Conservation (phyloP, 257 asterid genomes). For the Thymus mandschuricus region DNA sequence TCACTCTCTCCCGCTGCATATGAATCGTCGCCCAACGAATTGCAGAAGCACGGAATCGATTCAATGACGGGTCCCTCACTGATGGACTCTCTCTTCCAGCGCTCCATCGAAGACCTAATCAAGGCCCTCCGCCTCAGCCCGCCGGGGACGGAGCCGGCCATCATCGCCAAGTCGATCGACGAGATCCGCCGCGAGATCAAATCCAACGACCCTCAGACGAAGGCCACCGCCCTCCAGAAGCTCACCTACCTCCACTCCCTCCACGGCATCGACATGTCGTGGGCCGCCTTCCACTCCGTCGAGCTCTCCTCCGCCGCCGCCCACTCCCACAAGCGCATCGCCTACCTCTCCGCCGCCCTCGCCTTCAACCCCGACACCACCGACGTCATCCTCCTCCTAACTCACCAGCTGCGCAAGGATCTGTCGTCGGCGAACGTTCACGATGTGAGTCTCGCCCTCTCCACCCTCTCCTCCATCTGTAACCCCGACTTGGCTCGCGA, state of each 20-base stretch:
- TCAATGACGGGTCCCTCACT: conserved; percentile 67
- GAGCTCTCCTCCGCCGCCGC: conserved; percentile 77
- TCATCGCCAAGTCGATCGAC: conserved; percentile 63
- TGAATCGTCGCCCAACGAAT: not conserved
- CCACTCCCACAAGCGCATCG: conserved; percentile 69
- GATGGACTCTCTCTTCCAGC: conserved; percentile 89
- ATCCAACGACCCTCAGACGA: conserved; percentile 72
- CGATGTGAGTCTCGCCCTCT: conserved; percentile 82
- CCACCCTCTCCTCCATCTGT: conserved; percentile 63
- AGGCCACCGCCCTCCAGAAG: conserved; percentile 77
- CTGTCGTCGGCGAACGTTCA: conserved; percentile 60
- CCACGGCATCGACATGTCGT: conserved; percentile 73
- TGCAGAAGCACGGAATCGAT: not conserved
- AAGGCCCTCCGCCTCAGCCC: conserved; percentile 65
- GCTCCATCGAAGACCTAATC: conserved; percentile 77
- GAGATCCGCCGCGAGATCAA: conserved; percentile 97
- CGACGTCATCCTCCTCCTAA: conserved; percentile 84
- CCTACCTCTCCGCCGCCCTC: conserved; percentile 75
- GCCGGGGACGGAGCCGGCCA: conserved; percentile 48
- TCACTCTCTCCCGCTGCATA: conserved; percentile 12
- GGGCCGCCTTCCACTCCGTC: conserved; percentile 85
- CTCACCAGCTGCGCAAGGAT: conserved; percentile 95
- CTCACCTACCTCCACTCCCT: conserved; percentile 83
- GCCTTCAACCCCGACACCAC: conserved; percentile 77
- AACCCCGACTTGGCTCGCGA: conserved; percentile 83